phyloP scores from a whole-genome alignment of 192 early-diverging fungal genomes.

The Gryganskiella cystojenkinii region DNA sequence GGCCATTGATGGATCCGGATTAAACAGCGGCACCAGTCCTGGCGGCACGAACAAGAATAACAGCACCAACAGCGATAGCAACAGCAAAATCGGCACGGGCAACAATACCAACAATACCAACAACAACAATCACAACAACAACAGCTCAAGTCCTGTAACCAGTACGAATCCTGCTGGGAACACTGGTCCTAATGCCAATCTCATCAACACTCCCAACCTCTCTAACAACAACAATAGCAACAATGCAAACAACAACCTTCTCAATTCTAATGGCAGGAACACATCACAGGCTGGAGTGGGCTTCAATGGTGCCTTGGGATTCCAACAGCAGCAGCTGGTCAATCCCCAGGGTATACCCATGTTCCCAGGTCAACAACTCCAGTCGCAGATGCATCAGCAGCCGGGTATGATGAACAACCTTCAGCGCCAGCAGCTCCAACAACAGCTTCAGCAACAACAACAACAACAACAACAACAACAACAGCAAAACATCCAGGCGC shows the following conservation, averaged over 20 bases:
- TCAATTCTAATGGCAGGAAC: constrained; percentile 2
- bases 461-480: constrained; percentile 23
- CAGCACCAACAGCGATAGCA: neutral
- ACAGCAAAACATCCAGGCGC: neutral
- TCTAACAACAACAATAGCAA: constrained; percentile 14
- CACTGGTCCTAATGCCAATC: neutral
- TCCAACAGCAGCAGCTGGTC: constrained; percentile 8
- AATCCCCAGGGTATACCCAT: neutral
- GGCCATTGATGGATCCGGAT: neutral
- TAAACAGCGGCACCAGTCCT: neutral
- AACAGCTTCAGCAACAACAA: constrained; percentile 29
- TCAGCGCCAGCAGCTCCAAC: constrained; percentile 12
- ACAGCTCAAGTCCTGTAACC: neutral
- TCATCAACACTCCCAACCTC: constrained; percentile 6
- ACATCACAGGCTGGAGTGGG: constrained; percentile 1
- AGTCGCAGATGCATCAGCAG: constrained; percentile 12
- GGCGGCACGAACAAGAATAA: neutral
- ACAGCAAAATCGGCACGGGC: neutral
- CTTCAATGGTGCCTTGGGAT: constrained; percentile 4
- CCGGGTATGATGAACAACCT: constrained; percentile 5
- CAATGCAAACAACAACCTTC: neutral
- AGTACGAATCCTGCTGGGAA: neutral
- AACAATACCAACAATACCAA: constrained; percentile 1
- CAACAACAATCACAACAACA: constrained; percentile 13
- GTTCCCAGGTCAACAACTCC: neutral